phyloP scores from a whole-genome alignment of 2,329 filamentous ascomycete genomes.

The Didymosphaeria variabile region DNA sequence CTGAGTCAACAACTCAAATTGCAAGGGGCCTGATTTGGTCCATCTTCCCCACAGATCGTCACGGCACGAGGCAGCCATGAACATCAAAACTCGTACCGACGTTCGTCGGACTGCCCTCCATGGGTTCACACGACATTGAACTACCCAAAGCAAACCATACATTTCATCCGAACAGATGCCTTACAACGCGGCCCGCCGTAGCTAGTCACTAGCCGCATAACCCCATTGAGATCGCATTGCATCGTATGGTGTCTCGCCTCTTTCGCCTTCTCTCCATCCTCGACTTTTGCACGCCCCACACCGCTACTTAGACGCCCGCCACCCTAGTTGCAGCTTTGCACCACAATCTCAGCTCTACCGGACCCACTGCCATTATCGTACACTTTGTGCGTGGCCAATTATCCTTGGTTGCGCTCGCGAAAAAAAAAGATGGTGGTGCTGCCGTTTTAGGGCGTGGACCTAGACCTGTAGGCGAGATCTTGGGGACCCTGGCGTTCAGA shows the following conservation, averaged over 20 bases:
- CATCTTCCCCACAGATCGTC: background rate
- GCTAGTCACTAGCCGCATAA: constrained; percentile 4
- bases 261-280: background rate
- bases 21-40: background rate
- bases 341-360: background rate
- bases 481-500: background rate
- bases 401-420: background rate
- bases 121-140: background rate
- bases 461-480: background rate
- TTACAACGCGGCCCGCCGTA: constrained; percentile 3
- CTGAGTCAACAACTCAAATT: background rate
- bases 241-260: background rate
- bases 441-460: background rate
- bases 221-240: background rate
- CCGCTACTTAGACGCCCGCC: constrained; percentile 14
- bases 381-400: background rate
- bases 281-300: constrained; percentile 12
- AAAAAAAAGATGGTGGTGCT: background rate
- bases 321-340: background rate
- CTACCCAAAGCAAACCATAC: background rate
- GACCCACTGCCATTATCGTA: background rate
- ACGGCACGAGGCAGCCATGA: background rate
- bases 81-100: background rate
- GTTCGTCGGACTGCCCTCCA: background rate
- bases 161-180: background rate